Base-by-base conservation (phyloP, 495 filamentous ascomycete species). In the Astrothelium macrocarpum region DNA sequence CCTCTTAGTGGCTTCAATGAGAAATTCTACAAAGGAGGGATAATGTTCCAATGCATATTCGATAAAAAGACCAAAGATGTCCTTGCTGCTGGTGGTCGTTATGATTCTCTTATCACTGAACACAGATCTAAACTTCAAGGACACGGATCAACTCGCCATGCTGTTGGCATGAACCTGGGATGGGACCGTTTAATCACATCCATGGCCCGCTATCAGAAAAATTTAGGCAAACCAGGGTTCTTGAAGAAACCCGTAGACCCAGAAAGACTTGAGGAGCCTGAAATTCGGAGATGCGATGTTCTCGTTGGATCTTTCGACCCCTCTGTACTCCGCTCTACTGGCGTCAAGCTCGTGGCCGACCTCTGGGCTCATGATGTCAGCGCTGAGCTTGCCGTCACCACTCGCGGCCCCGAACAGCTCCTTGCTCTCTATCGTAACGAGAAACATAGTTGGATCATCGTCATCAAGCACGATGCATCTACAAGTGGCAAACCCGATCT, bases 31-130 rank as follows among this genome's bases (percentile, higher is more conserved):
- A 79, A 83, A 42, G 90, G 90, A 10, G 91, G 92, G 39, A 79
- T 97, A 25, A 76, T 97, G 29, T 98, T 98, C 71, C 87, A 95
- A 66, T 97, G 92, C 66, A 74, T 97, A 0, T 91, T 90, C 67
- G 95, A 97, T 74, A 87, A 81, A 62, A 96, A 93, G 73, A 84
- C 84, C 66, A 78, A 81, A 32, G 88, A 94, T 67, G 89, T 97
- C 11, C 90, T 98, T 68, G 94, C 93, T 0, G 94, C 92, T 36
- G 94, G 94, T 59, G 94, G 94, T 31, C 86, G 94, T 31, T 98
- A 97, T 73, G 94, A 98, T 71, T 81, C 82, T 25, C 77, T 98
- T 49, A 93, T 98, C 39, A 79, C 82, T 72, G 86, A 85, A 32
- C 83, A 90, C 68, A 80, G 82, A 7, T 82, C 84, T 14, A 84